Conservation (phyloP, 768 basidiomycete genomes). For the Leccinum aurantiacum region DNA sequence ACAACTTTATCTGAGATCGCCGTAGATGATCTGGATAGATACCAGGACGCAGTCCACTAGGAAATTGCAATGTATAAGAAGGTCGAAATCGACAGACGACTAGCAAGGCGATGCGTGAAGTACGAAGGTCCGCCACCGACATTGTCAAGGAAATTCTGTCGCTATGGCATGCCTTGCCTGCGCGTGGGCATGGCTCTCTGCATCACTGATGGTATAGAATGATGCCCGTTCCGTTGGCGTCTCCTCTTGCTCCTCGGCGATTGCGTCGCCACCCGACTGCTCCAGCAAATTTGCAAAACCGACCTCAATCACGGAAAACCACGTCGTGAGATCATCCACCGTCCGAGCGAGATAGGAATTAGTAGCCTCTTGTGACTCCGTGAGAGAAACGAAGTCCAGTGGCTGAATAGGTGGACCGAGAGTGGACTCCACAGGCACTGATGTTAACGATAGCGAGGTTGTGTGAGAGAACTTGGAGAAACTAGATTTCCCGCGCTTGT, state of each 20-base stretch:
- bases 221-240: conserved; percentile 25
- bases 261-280: conserved; percentile 47
- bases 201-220: conserved; percentile 7
- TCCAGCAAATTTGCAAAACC: conserved; percentile 72
- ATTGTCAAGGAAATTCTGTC: conserved; percentile 22
- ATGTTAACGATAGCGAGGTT: conserved; percentile 35
- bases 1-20: conserved; percentile 52
- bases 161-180: conserved; percentile 13
- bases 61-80: conserved; percentile 14
- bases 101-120: conserved; percentile 14
- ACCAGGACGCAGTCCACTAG: conserved; percentile 10
- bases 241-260: conserved; percentile 66
- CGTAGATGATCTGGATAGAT: conserved; percentile 21
- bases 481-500: conserved; percentile 23
- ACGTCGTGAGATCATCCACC: conserved; percentile 72
- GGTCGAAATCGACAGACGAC: conserved; percentile 19
- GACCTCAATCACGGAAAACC: conserved; percentile 71
- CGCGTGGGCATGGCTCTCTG: conserved; percentile 9
- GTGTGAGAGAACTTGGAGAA: conserved; percentile 30
- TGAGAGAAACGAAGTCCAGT: conserved; percentile 62
- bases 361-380: conserved; percentile 56
- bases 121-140: background rate
- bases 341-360: conserved; percentile 70
- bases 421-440: conserved; percentile 30
- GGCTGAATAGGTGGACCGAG: conserved; percentile 55